Base-by-base conservation (phyloP, 495 filamentous ascomycete genomes). In the Penicillium ochrochloron region DNA sequence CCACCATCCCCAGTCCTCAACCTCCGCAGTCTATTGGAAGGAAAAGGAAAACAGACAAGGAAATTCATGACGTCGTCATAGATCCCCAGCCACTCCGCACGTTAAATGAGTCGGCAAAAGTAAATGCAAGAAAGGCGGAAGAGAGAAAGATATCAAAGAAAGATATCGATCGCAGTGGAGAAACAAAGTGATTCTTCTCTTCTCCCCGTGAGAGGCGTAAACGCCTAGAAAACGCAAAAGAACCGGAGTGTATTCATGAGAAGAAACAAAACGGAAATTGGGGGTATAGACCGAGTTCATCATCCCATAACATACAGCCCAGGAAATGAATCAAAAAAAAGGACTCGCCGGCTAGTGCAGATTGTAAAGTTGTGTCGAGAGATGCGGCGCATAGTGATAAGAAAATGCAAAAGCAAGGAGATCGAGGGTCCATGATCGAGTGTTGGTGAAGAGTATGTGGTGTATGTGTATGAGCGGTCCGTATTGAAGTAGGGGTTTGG, bases 51-150 rank as follows among this genome's bases (percentile, higher is more conserved):
- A 54, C 57, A 67, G 57, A 71, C 65, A 74, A 77, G 66, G 66
- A 76, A 76, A 79, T 73, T 80, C 78, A 76, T 79, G 75, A 75
- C 75, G 63, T 78, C 75, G 71, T 78, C 76, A 76, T 65, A 70
- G 66, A 61, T 66, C 62, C 70, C 67, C 66, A 46, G 70, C 59
- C 71, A 73, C 63, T 64, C 59, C 74, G 70, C 67, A 67, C 41
- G 60, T 66, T 69, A 65, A 64, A 46, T 14, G 58, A 56, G 37
- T 55, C 35, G 59, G 51, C 42, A 46, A 62, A 67, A 66, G 41
- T 35, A 66, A 42, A 64, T 53, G 60, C 69, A 60, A 58, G 48
- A 55, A 63, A 66, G 64, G 42, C 12, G 14, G 2, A 48, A 12
- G 1, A 48, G n/a, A 46, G 5, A 33, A 8, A 60, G n/a, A 55